Percentiles rank a stretch among this genome's conserved stretches.
Evolutionary conservation across 495 filamentous ascomycete genomes (phyloP).

Genomic region (Achaetomiella virescens): DNA sequence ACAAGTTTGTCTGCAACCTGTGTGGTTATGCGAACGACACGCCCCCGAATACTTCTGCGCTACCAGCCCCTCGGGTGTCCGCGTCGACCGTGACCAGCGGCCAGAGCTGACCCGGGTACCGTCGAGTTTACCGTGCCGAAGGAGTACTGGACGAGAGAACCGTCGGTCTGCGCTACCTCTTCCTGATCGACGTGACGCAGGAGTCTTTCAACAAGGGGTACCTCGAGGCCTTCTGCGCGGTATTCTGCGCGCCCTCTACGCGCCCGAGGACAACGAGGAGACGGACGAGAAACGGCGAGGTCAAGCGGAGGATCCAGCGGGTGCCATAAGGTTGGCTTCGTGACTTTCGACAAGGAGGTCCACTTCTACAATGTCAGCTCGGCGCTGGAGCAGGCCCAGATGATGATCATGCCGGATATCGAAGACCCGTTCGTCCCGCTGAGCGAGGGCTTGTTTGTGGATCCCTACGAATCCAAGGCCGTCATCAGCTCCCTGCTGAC

Average conservation of each 20-base stretch:
- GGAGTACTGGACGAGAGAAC: slow-evolving; percentile 97
- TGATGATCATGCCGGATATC: slow-evolving; percentile 97
- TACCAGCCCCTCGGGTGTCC: slow-evolving; percentile 76
- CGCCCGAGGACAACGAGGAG: slow-evolving; percentile 46
- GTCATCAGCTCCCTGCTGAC: slow-evolving; percentile 80
- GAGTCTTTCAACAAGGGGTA: slow-evolving; percentile 86
- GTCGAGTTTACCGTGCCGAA: slow-evolving; percentile 96
- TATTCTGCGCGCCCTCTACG: slow-evolving; percentile 78
- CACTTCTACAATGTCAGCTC: slow-evolving; percentile 94
- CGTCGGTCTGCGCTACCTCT: slow-evolving; percentile 78
- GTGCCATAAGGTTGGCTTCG: slow-evolving; percentile 87
- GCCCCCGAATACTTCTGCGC: slow-evolving; percentile 88
- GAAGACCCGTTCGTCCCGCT: slow-evolving; percentile 96
- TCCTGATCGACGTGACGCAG: slow-evolving; percentile 87
- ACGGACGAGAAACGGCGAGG: slow-evolving; percentile 51
- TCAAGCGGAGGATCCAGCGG: slow-evolving; percentile 63
- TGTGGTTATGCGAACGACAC: slow-evolving; percentile 97
- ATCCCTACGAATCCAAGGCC: slow-evolving; percentile 85
- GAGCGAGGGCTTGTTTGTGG: slow-evolving; percentile 87
- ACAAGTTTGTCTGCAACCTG: slow-evolving; percentile 97
- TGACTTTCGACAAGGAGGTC: slow-evolving; percentile 91
- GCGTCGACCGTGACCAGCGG: slow-evolving; percentile 81
- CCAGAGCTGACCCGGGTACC: slow-evolving; percentile 83
- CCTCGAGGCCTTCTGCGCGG: slow-evolving; percentile 85
- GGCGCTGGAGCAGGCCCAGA: slow-evolving; percentile 79